A percentile compares a stretch with the other conserved stretches of the same genome.
Conservation (phyloP, 2,329 filamentous ascomycete species). For the Fonsecaea multimorphosa region DNA sequence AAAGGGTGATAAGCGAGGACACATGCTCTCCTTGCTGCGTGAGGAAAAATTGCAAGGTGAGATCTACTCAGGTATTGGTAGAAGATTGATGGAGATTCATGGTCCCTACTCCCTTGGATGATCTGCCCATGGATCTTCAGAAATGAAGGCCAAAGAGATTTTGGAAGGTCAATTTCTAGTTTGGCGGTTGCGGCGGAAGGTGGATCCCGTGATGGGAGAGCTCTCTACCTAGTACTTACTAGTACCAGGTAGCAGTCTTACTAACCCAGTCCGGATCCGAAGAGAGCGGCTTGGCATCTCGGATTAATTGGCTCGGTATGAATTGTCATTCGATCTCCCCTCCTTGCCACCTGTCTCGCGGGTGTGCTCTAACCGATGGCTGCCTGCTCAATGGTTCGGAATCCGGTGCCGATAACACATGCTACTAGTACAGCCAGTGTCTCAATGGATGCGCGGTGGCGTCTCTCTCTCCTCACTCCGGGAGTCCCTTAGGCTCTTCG, state of each 20-base stretch:
- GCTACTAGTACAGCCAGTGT: not conserved
- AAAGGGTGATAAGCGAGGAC: not conserved
- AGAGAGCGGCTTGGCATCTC: not conserved
- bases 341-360: not conserved
- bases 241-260: no score
- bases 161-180: constrained; percentile 5
- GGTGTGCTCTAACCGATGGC: not conserved
- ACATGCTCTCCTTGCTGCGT: not conserved
- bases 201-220: not conserved
- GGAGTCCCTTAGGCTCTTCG: no score
- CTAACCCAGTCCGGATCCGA: not conserved
- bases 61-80: no score
- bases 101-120: no score
- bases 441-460: not conserved
- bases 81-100: no score
- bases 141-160: not conserved
- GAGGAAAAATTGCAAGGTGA: no score
- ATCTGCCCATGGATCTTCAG: no score
- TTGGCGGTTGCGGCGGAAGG: not conserved
- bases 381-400: not conserved
- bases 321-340: not conserved
- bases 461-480: no score
- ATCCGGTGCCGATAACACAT: not conserved
- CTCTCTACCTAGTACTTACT: no score
- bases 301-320: not conserved